Base-by-base conservation (phyloP, 164 flowering plant species). In the Hamamelis virginiana region DNA sequence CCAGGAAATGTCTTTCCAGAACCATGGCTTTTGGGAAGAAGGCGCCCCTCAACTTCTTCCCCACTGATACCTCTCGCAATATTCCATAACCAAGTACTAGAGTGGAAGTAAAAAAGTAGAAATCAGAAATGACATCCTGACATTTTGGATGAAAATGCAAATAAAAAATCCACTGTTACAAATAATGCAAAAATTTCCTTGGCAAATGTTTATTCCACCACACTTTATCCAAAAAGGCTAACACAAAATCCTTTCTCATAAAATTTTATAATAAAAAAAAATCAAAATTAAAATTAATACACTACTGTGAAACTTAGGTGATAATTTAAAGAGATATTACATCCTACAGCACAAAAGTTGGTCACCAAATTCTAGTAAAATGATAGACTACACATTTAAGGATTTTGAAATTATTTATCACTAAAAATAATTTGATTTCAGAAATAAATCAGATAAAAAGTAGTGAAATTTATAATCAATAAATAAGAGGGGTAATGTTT, bases 1-100 rank as follows among this genome's bases (percentile, higher is more conserved):
- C 99, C 97, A 72, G 97, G 91, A 83, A 92, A 95, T 73, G 91
- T 83, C 78, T 95, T 95, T 74, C 97, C 97, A 78, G 93, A 83
- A 73, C 97, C 99, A 87, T 95, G 99, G 74, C 99, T 95, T 67
- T 92, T 92, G 60, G 99, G 91, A 72, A 95, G 94, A 70, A 91
- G 88, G 65, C 97, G 97, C 19, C 85, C 91, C 77, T 89, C 80
- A 72, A 95, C 97, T 84, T 89, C 96, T 59, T 95, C 99, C 67
- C 99, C 99, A 76, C 77, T 83, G 61, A 91, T 84, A 45, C 97
- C 99, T 79, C 99, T 83, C 26, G 99, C 94, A 71, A 80, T 81
- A 78, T 92, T 95, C 99, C 99, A 95, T 71, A 95, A 74, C 99
- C 99, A 95, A 33, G 99, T 85, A 53, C 97, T 92, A 77, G 8